Percentiles rank a stretch among this genome's conserved stretches.
phyloP scores from a whole-genome alignment of 176 grass and related monocot species.

The Raddia guianensis region DNA sequence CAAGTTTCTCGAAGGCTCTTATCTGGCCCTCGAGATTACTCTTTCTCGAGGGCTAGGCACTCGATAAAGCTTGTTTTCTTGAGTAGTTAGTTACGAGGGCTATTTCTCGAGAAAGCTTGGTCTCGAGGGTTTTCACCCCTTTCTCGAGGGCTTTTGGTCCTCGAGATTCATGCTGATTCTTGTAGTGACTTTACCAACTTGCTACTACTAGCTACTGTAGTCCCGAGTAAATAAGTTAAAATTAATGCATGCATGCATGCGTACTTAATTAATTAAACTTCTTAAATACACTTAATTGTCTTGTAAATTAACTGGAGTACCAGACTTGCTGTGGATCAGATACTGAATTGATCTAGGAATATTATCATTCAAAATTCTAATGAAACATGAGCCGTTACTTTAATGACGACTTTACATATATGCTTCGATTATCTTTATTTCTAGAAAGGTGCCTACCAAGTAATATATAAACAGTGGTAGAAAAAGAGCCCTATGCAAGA shows the following conservation, averaged over 20 bases:
- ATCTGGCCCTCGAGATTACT: too few relatives aligned
- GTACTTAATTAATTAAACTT: not conserved
- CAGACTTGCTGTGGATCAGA: not conserved
- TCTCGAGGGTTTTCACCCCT: too few relatives aligned
- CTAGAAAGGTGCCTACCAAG: not conserved
- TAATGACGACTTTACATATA: slow-evolving; percentile 30
- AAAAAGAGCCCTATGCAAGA: slow-evolving; percentile 14
- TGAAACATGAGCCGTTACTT: slow-evolving; percentile 37
- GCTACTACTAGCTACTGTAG: not conserved
- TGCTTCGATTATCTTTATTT: slow-evolving; percentile 16
- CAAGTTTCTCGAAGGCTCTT: too few relatives aligned
- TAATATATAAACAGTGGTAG: not conserved
- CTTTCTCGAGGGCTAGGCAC: too few relatives aligned
- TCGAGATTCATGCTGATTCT: too few relatives aligned
- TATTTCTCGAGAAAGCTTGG: too few relatives aligned
- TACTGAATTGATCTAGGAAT: not conserved
- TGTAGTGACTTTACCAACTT: not conserved
- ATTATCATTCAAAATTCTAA: not conserved
- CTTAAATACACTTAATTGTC: not conserved
- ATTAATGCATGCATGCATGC: not conserved
- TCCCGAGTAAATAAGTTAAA: not conserved
- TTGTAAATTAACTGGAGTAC: not conserved
- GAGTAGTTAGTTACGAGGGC: too few relatives aligned
- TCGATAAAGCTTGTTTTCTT: too few relatives aligned
- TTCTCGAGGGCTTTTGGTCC: too few relatives aligned